phyloP scores from a whole-genome alignment of 768 basidiomycete species.

The Mycena albidolilacea region DNA sequence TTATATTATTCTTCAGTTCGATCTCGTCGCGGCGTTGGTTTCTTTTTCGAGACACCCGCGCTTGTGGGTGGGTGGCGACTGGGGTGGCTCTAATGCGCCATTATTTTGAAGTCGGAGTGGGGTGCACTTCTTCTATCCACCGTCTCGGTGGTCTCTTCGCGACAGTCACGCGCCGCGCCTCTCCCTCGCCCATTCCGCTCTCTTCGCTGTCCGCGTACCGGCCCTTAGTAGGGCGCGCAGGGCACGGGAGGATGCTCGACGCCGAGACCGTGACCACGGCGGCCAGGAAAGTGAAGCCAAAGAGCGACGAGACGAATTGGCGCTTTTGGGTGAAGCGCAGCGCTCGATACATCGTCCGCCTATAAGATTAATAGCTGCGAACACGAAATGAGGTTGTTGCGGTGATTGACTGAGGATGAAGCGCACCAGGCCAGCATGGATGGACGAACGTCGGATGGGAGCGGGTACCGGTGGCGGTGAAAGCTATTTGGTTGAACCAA shows the following conservation, averaged over 20 bases:
- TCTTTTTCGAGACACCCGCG: background rate
- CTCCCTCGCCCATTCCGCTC: slow-evolving; percentile 39
- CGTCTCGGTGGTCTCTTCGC: slow-evolving; percentile 71
- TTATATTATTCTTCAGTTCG: slow-evolving; percentile 14
- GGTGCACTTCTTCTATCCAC: slow-evolving; percentile 85
- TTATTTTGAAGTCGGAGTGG: slow-evolving; percentile 49
- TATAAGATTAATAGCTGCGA: slow-evolving; percentile 19
- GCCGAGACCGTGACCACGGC: slow-evolving; percentile 86
- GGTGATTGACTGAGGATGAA: background rate
- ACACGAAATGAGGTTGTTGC: background rate
- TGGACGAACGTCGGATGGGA: background rate
- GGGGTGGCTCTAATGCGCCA: background rate
- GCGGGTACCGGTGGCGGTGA: background rate
- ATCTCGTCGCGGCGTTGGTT: slow-evolving; percentile 28
- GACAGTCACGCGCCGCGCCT: slow-evolving; percentile 61
- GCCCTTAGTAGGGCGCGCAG: slow-evolving; percentile 71
- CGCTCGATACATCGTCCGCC: slow-evolving; percentile 58
- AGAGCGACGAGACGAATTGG: slow-evolving; percentile 83
- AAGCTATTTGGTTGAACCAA: slow-evolving; percentile 14
- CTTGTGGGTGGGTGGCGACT: background rate
- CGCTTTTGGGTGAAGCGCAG: slow-evolving; percentile 78
- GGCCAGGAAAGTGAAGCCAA: slow-evolving; percentile 85
- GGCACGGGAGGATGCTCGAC: slow-evolving; percentile 85
- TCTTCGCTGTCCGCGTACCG: slow-evolving; percentile 71
- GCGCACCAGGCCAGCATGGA: slow-evolving; percentile 19